Evolutionary conservation across 257 asterid genomes (phyloP).

Genomic region (Leptodermis oblonga): DNA sequence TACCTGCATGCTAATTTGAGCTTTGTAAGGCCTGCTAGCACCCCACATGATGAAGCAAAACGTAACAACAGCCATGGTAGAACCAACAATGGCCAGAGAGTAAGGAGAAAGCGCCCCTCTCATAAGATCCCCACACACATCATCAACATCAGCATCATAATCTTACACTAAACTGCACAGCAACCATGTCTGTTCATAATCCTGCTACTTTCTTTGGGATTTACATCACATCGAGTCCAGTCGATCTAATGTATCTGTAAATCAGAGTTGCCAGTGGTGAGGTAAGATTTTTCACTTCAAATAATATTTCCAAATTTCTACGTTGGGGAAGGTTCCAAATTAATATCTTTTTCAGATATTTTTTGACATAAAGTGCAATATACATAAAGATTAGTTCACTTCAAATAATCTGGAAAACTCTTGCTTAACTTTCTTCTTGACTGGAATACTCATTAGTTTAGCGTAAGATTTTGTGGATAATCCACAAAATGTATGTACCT

Average conservation of each 20-base stretch:
- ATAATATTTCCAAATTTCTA: no score
- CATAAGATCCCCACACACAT: constrained; percentile 15
- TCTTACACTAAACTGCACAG: constrained; percentile 54
- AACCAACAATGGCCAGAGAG: constrained; percentile 19
- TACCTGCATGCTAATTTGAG: constrained; percentile 52
- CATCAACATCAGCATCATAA: no score
- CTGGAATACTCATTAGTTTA: no score
- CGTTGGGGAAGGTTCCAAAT: no score
- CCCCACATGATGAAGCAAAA: constrained; percentile 52
- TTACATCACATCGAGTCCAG: constrained; percentile 36
- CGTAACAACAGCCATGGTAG: constrained; percentile 42
- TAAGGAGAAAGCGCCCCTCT: constrained; percentile 20
- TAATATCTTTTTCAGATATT: no score
- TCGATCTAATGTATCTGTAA: constrained; percentile 48
- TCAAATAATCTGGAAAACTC: no score
- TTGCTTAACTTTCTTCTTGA: no score
- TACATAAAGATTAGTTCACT: no score
- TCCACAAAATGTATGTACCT: no score
- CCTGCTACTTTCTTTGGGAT: constrained; percentile 66
- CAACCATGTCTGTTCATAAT: constrained; percentile 39
- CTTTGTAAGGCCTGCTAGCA: constrained; percentile 34
- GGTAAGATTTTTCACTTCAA: constrained; percentile 34
- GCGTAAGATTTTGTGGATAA: no score
- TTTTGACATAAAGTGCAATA: no score
- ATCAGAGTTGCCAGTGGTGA: constrained; percentile 60